phyloP scores from a whole-genome alignment of 495 filamentous ascomycete species.

The Aspergillus heteromorphus region DNA sequence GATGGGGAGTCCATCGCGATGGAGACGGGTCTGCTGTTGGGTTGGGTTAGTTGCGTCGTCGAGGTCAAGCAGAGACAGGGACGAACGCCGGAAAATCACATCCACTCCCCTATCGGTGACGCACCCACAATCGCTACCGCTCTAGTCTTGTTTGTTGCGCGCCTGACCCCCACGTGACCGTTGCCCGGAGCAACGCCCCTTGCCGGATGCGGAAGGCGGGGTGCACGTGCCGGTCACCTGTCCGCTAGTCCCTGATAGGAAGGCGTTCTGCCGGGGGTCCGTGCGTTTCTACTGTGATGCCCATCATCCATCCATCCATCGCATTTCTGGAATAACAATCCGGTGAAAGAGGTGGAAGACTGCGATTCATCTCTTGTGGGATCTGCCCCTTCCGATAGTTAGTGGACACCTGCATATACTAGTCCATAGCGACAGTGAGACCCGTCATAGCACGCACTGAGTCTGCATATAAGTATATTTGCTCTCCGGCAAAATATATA shows the following conservation, averaged over 20 bases:
- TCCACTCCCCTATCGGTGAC: conserved; percentile 28
- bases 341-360: too few species aligned
- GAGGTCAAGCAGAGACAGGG: too few species aligned
- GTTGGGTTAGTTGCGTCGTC: conserved; percentile 6
- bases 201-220: conserved; percentile 4
- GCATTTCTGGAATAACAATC: too few species aligned
- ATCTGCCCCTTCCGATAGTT: too few species aligned
- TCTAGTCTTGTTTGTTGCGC: conserved; percentile 29
- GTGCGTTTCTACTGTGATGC: conserved; percentile 6
- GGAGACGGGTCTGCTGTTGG: conserved; percentile 8
- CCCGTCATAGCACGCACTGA: not conserved
- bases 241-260: not conserved
- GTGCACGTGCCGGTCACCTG: conserved; percentile 1
- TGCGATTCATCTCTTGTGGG: too few species aligned
- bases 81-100: too few species aligned
- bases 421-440: too few species aligned
- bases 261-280: conserved; percentile 2
- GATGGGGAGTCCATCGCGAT: conserved; percentile 39
- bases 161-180: conserved; percentile 29
- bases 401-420: too few species aligned
- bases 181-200: conserved; percentile 31
- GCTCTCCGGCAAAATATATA: not conserved
- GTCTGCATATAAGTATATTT: conserved; percentile 4
- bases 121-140: conserved; percentile 21
- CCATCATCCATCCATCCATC: not conserved